Percentiles rank a stretch among this genome's conserved stretches.
Conservation (phyloP, 2,329 filamentous ascomycete genomes). For the Lasiodiplodia sp. region DNA sequence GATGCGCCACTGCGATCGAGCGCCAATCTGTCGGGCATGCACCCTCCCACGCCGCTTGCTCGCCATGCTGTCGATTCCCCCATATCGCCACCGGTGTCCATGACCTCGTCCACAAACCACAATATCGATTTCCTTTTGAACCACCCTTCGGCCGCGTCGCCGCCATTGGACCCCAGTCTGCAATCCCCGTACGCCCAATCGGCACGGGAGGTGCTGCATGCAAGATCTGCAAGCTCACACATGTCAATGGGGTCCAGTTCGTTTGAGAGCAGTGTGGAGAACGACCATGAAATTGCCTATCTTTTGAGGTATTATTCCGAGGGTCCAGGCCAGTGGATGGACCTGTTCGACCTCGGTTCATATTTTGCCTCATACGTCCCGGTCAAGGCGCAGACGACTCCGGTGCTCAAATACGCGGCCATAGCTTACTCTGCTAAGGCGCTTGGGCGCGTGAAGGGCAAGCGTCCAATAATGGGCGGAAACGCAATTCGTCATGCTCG, state of each 20-base stretch:
- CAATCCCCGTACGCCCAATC: slow-evolving; percentile 40
- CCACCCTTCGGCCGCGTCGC: slow-evolving; percentile 40
- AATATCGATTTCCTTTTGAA: slow-evolving; percentile 66
- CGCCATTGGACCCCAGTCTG: slow-evolving; percentile 46
- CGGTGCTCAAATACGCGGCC: slow-evolving; percentile 61
- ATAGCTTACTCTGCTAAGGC: slow-evolving; percentile 70
- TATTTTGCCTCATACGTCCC: slow-evolving; percentile 69
- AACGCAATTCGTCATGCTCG: slow-evolving; percentile 56
- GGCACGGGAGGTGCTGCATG: slow-evolving; percentile 28
- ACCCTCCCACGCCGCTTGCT: slow-evolving; percentile 38
- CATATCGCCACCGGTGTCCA: slow-evolving; percentile 53
- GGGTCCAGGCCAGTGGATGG: slow-evolving; percentile 67
- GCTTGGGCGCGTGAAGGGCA: slow-evolving; percentile 61
- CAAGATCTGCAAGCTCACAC: slow-evolving; percentile 25
- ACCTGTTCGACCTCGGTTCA: slow-evolving; percentile 62
- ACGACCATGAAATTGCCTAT: slow-evolving; percentile 66
- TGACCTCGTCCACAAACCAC: slow-evolving; percentile 47
- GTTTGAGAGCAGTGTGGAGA: slow-evolving; percentile 34
- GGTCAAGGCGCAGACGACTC: slow-evolving; percentile 60
- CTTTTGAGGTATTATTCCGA: slow-evolving; percentile 67
- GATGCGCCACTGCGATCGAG: slow-evolving; percentile 30
- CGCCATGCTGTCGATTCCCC: slow-evolving; percentile 38
- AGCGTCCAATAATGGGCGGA: slow-evolving; percentile 59
- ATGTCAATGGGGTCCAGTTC: slow-evolving; percentile 24
- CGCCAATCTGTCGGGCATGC: slow-evolving; percentile 31